These are phyloP conservation scores for Pseudogymnoascus sp. DNA, from an alignment of 2,329 filamentous ascomycete genomes.

Conservation along the genomic window DNA sequence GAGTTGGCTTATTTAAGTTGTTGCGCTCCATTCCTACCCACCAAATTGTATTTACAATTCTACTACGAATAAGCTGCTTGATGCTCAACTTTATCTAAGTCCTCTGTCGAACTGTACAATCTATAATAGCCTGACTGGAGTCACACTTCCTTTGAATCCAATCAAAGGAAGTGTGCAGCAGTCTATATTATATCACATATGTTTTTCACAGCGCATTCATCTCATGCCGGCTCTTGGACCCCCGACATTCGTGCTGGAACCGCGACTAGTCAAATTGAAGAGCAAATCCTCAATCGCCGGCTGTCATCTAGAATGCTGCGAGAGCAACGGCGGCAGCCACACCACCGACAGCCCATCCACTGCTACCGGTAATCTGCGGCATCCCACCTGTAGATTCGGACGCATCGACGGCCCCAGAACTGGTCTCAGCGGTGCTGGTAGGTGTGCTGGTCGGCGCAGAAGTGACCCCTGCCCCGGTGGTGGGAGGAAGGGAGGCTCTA, in stretches of 20 bases:
- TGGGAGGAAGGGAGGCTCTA: neutral
- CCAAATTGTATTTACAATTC: neutral
- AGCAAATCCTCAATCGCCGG: neutral
- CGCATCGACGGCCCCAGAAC: neutral
- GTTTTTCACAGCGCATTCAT: neutral
- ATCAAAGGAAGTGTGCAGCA: neutral
- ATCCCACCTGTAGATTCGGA: conserved; percentile 5
- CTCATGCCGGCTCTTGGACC: neutral
- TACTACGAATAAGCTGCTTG: neutral
- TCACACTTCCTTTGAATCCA: no score
- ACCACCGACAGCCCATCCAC: conserved; percentile 1
- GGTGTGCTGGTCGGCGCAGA: conserved; percentile 5
- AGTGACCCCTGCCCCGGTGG: neutral
- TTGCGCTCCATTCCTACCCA: neutral
- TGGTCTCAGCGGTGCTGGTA: neutral
- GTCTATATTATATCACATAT: neutral
- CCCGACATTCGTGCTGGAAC: neutral
- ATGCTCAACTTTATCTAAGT: neutral
- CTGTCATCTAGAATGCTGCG: neutral
- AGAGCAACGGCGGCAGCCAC: conserved; percentile 5
- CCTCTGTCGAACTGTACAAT: neutral
- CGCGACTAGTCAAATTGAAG: neutral
- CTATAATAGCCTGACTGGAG: neutral
- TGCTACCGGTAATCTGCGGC: neutral
- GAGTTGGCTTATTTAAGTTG: neutral